phyloP scores from a whole-genome alignment of 2,329 filamentous ascomycete species.

The Pseudogymnoascus sp. region DNA sequence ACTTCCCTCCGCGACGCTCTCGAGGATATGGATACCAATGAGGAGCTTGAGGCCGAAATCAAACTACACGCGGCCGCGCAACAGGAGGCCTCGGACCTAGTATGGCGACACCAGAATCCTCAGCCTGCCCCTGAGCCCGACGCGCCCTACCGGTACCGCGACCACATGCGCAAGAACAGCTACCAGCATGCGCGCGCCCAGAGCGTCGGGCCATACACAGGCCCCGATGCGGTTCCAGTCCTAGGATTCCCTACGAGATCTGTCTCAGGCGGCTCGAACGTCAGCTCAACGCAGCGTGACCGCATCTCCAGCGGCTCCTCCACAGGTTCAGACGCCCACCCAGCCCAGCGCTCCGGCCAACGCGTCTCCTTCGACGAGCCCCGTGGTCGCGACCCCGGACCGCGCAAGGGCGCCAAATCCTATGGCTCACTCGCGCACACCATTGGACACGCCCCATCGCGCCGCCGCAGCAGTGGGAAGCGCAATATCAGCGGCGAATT shows the following conservation, averaged over 20 bases:
- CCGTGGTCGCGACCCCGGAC: background rate
- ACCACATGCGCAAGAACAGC: conserved; percentile 62
- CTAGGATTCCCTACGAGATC: conserved; percentile 19
- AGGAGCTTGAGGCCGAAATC: conserved; percentile 45
- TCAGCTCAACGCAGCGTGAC: conserved; percentile 32
- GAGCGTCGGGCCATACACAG: conserved; percentile 44
- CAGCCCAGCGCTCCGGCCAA: background rate
- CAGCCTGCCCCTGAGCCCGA: conserved; percentile 41
- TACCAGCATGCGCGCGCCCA: conserved; percentile 60
- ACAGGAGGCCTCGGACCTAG: conserved; percentile 69
- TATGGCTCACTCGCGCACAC: conserved; percentile 41
- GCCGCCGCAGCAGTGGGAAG: conserved; percentile 56
- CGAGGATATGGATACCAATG: conserved; percentile 53
- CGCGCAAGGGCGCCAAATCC: background rate
- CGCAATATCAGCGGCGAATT: conserved; percentile 64
- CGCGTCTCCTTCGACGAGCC: background rate
- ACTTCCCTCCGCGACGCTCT: conserved; percentile 62
- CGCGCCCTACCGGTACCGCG: conserved; percentile 58
- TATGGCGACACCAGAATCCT: conserved; percentile 65
- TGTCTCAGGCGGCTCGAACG: conserved; percentile 24
- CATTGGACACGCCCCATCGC: conserved; percentile 30
- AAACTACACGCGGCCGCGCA: conserved; percentile 62
- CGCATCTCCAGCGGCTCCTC: conserved; percentile 26
- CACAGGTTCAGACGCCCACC: background rate
- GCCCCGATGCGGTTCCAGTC: conserved; percentile 30